Base-by-base conservation (phyloP, 2,329 filamentous ascomycete species). In the Penicillium sp. region DNA sequence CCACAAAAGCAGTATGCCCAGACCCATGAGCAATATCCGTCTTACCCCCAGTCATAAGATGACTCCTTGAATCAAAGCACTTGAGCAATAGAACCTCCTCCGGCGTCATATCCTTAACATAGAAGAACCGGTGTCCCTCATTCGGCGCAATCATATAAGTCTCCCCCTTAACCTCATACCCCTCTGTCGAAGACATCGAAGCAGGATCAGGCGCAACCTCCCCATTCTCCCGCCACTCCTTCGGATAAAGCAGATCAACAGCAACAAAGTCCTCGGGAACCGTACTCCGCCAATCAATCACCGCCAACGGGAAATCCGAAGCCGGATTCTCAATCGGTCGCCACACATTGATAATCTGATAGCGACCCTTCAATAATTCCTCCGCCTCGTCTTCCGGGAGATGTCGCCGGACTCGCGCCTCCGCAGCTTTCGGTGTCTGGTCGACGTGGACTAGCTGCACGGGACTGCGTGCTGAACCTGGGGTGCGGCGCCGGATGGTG, bases 401-500 rank as follows among this genome's bases (percentile, higher is more conserved):
- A 58, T 88, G 85, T 1, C 82, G 74, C 1, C 80, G 74, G 12
- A 87, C 83, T 11, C 86, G 78, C 1, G 68, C 75, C 51, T 77
- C 80, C 0, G 83, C 82, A 0, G 86, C 84, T 0, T 61, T 67
- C 0, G 83, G 80, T 0, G 85, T 87, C 68, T 88, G 86, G 61
- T 89, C 86, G 12, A 88, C 83, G 54, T 88, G 86, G 0, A 88
- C 82, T 57, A 82, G 80, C 64, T 86, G 81, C 0, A 88, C 84
- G 0, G 86, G 86, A 54, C 81, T 79, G 5, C 85, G 76, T 0
- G 82, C 75, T 0, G 82, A 73, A 1, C 71, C 65, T n/a, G 79
- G 77, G 1, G 73, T 67, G 16, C 78, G 72, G 6, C 79, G 72
- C 2, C 85, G 78, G 57, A 88, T 84, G 0, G 85, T 88, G 65